These are phyloP conservation scores for Fusarium oligoseptatum DNA, from an alignment of 2,329 filamentous ascomycete species.

Conservation along the genomic window DNA sequence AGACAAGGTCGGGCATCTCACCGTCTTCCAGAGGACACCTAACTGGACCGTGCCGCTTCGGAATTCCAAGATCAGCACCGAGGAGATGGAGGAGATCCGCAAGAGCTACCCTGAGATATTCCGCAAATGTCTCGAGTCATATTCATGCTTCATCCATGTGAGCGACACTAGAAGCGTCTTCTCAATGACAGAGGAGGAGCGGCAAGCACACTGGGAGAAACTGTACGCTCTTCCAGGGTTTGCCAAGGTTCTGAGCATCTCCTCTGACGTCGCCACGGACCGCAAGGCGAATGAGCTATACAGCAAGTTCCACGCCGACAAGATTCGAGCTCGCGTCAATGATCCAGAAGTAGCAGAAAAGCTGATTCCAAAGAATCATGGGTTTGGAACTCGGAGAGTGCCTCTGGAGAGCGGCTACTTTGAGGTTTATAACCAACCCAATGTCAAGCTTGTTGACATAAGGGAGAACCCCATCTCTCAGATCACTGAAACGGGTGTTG, in stretches of 20 bases:
- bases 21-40: conserved; percentile 27
- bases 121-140: conserved; percentile 30
- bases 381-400: conserved; percentile 20
- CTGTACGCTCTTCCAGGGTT: conserved; percentile 56
- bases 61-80: conserved; percentile 26
- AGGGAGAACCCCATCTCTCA: conserved; percentile 30
- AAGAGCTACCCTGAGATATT: conserved; percentile 39
- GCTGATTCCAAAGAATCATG: conserved; percentile 27
- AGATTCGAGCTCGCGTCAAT: conserved; percentile 22
- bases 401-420: conserved; percentile 27
- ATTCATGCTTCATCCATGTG: conserved; percentile 43
- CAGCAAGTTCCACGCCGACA: conserved; percentile 25
- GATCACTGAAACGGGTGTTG: conserved; percentile 33
- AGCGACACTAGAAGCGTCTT: conserved; percentile 31
- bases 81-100: conserved; percentile 39
- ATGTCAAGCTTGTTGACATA: conserved; percentile 25
- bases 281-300: conserved; percentile 24
- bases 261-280: conserved; percentile 22
- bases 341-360: conserved; percentile 25
- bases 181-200: conserved; percentile 47
- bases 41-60: conserved; percentile 27
- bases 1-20: conserved; percentile 18
- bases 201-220: conserved; percentile 42
- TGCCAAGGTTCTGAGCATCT: conserved; percentile 44
- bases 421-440: conserved; percentile 27